These are phyloP conservation scores for Dentipellis fragilis DNA, from an alignment of 768 basidiomycete species.

Conservation along the genomic window DNA sequence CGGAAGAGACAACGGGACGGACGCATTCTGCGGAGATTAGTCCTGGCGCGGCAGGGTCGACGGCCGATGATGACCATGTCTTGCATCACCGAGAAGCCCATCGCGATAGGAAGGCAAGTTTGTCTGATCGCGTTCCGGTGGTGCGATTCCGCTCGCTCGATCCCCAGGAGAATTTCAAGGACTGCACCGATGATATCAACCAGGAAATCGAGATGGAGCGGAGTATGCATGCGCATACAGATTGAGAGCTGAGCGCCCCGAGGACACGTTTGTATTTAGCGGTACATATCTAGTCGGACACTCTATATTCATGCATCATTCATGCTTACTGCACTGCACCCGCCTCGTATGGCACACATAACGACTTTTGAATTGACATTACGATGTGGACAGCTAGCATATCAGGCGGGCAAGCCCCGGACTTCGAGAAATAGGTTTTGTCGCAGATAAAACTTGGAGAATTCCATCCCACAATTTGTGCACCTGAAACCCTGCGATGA, in stretches of 20 bases:
- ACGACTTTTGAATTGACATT: not conserved
- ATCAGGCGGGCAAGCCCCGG: constrained; percentile 25
- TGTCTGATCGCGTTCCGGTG: constrained; percentile 57
- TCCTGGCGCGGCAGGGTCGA: constrained; percentile 10
- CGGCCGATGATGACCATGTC: constrained; percentile 34
- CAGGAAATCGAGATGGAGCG: constrained; percentile 34
- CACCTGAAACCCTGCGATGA: constrained; percentile 20
- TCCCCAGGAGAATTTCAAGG: constrained; percentile 44
- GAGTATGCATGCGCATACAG: constrained; percentile 1
- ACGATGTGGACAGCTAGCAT: not conserved
- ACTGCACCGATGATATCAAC: constrained; percentile 62
- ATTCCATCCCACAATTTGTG: constrained; percentile 29
- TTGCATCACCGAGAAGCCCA: constrained; percentile 23
- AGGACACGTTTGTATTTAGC: not conserved
- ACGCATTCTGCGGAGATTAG: too few species aligned
- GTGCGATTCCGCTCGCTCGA: constrained; percentile 52
- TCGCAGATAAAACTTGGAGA: constrained; percentile 29
- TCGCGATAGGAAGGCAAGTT: constrained; percentile 42
- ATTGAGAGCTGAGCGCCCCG: not conserved
- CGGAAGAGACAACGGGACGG: constrained; percentile 4
- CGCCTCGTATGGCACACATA: not conserved
- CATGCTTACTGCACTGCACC: too few species aligned
- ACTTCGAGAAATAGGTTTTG: constrained; percentile 33
- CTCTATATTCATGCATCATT: not conserved
- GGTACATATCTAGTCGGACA: not conserved